Evolutionary conservation across 352 stramenopile genomes (phyloP), one percentile per base, ranked within the genome.

Genomic region (Globisporangium paddicum): DNA sequence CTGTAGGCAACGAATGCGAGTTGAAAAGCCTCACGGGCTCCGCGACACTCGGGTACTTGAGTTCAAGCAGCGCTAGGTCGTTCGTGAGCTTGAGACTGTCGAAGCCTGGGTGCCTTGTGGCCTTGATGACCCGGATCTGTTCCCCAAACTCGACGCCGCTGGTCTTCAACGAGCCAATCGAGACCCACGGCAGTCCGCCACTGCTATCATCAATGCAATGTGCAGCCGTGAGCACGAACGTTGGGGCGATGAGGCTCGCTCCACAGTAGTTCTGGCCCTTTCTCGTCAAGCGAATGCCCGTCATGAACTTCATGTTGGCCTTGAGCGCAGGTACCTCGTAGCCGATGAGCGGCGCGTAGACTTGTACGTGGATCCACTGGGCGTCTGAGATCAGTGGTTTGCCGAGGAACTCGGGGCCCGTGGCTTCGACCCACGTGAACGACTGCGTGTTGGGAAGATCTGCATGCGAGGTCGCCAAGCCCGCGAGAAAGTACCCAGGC

Each of bases 121-220:
- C 62, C n/a, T 48, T 50, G 7, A 55, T 45, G 3, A 77, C 59
- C 7, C 59, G 61, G 38, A 77, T 75, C 34, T 73, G 57, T 49
- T 74, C 67, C 2, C 64, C 64, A n/a, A 35, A 34, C 38, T 50
- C 28, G 21, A 14, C 10, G 19, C 63, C 63, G 5, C 51, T 56
- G 50, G 59, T 51, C 42, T 48, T 64, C 37, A 68, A 51, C 11
- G 63, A 68, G 35, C 63, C 63, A 0, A 73, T 35, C 6, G 67
- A 73, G 10, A 71, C 63, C 58, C 51, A 73, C 14, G 49, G 55
- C 25, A 68, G 66, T 30, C 45, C 50, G 25, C 19, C 58, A 7
- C 66, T 32, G 50, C 52, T 48, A 21, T 44, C 49, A 3, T 50
- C 52, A 16, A 61, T 13, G 19, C 55, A 62, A 30, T 62, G 55